Conservation (phyloP, 1,284 basidiomycete genomes). For the Puccinia coronata region DNA sequence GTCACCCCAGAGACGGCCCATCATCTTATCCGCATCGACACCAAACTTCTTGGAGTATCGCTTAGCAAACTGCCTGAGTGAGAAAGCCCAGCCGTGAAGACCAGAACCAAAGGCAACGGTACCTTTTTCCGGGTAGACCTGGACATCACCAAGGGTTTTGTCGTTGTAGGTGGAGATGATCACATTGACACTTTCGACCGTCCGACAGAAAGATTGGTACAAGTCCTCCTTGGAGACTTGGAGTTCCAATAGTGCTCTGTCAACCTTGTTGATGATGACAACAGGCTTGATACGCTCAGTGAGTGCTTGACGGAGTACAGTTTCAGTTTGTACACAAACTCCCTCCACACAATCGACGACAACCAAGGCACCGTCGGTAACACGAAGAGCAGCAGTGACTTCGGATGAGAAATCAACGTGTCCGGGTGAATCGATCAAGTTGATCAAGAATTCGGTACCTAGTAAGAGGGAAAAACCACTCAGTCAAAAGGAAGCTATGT, state of each 20-base stretch:
- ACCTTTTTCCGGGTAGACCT: conserved; percentile 97
- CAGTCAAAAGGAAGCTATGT: conserved; percentile 25
- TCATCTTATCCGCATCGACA: conserved; percentile 98
- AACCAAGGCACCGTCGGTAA: conserved; percentile 83
- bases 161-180: conserved; percentile 98
- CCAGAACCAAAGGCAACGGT: conserved; percentile 99
- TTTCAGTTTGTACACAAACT: conserved; percentile 99
- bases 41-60: conserved; percentile 99
- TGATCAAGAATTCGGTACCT: conserved; percentile 98
- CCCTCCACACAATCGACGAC: conserved; percentile 99
- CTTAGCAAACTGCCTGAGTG: conserved; percentile 91
- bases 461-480: conserved; percentile 47
- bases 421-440: conserved; percentile 99
- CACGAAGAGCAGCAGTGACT: conserved; percentile 98
- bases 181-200: conserved; percentile 97
- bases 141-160: conserved; percentile 89
- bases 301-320: conserved; percentile 95
- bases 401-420: conserved; percentile 99
- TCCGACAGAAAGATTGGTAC: conserved; percentile 96
- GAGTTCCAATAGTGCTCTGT: conserved; percentile 97
- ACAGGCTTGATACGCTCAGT: conserved; percentile 99
- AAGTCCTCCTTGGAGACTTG: conserved; percentile 96
- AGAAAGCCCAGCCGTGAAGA: conserved; percentile 99
- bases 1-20: conserved; percentile 98
- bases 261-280: conserved; percentile 99